Conservation (phyloP, 768 basidiomycete genomes). For the Flagelloscypha sp. region DNA sequence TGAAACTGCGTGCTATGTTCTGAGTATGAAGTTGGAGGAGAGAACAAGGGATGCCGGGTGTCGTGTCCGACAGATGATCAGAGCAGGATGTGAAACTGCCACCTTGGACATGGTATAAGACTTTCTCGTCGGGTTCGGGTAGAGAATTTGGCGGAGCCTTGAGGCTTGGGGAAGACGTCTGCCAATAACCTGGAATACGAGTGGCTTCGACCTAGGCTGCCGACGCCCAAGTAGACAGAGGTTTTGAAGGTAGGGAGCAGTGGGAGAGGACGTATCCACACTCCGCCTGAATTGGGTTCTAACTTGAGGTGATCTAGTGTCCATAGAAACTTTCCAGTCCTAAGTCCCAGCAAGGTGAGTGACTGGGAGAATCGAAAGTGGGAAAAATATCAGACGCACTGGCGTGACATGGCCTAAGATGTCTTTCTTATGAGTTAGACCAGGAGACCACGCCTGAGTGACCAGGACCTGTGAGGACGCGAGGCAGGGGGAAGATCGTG, state of each 20-base stretch:
- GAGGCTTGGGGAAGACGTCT: slow-evolving; percentile 4
- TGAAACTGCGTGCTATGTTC: slow-evolving; percentile 41
- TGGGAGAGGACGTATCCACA: slow-evolving; percentile 25
- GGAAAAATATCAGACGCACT: no score
- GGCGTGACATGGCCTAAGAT: slow-evolving; percentile 14
- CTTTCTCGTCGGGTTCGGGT: slow-evolving; percentile 43
- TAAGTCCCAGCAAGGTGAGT: no score
- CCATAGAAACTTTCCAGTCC: no score
- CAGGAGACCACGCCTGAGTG: slow-evolving; percentile 28
- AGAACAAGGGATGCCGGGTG: slow-evolving; percentile 36
- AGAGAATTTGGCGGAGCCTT: slow-evolving; percentile 23
- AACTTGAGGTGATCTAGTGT: no score
- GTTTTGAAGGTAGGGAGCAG: slow-evolving; percentile 23
- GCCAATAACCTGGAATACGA: slow-evolving; percentile 52
- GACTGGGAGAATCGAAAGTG: no score
- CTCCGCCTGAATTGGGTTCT: slow-evolving; percentile 16
- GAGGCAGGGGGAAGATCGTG: no score
- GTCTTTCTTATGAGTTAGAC: slow-evolving; percentile 28
- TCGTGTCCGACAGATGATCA: slow-evolving; percentile 45
- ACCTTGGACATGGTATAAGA: slow-evolving; percentile 57
- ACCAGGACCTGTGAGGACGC: slow-evolving; percentile 42
- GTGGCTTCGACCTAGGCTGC: slow-evolving; percentile 30
- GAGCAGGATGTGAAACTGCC: slow-evolving; percentile 48
- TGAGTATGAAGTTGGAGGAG: slow-evolving; percentile 34
- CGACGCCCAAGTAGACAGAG: slow-evolving; percentile 31